Percentiles rank a stretch among this genome's conserved stretches.
Conservation (phyloP, 345 rosid genomes). For the Noccaea caerulescens region DNA sequence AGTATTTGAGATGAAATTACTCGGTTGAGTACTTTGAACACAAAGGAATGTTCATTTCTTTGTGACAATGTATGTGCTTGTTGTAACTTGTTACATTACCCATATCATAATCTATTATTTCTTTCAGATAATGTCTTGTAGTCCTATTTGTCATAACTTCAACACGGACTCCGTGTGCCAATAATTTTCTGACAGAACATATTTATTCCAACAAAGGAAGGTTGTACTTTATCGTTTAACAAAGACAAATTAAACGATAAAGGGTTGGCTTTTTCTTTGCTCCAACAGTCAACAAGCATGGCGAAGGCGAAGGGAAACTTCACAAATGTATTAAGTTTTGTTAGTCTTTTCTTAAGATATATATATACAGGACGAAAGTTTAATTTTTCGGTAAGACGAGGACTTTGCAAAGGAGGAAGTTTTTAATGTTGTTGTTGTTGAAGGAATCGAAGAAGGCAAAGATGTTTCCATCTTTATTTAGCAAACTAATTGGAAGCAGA, state of each 20-base stretch:
- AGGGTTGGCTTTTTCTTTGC: neutral
- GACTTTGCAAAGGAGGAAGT: neutral
- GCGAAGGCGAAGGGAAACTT: neutral
- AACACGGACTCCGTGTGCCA: neutral
- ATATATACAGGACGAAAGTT: slow-evolving; percentile 14
- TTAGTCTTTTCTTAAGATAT: slow-evolving; percentile 25
- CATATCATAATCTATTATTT: neutral
- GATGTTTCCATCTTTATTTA: slow-evolving; percentile 15
- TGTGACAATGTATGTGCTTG: slow-evolving; percentile 19
- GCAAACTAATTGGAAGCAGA: slow-evolving; percentile 46
- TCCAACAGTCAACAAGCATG: neutral
- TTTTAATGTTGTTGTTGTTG: neutral
- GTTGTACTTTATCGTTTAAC: neutral
- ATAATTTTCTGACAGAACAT: neutral
- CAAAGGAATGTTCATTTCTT: neutral
- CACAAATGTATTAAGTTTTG: slow-evolving; percentile 3
- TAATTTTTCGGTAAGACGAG: slow-evolving; percentile 1
- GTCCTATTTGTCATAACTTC: neutral
- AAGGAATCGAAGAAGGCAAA: neutral
- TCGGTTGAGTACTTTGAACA: slow-evolving; percentile 20
- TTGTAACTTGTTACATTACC: slow-evolving; percentile 22
- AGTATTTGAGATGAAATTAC: neutral
- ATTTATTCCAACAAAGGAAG: slow-evolving; percentile 7
- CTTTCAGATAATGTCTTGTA: neutral
- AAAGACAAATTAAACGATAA: neutral